Evolutionary conservation across 495 filamentous ascomycete genomes (phyloP).

Genomic region (Penicillium simplicissimum): DNA sequence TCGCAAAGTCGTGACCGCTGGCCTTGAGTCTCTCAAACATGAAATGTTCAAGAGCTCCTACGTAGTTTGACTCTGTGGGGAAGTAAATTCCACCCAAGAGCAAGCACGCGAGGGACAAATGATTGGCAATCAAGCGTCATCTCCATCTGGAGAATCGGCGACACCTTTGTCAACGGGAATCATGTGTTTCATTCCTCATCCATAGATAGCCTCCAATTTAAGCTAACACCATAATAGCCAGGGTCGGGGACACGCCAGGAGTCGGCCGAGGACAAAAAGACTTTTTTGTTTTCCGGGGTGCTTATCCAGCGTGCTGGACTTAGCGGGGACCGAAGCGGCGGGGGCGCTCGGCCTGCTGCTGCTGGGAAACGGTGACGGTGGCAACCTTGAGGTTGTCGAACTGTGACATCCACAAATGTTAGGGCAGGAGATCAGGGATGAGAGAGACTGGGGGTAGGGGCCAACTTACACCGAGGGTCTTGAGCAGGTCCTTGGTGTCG

Average conservation of each 20-base stretch:
- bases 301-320: constrained; percentile 27
- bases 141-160: constrained; percentile 72
- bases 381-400: constrained; percentile 98
- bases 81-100: constrained; percentile 11
- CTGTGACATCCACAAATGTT: constrained; percentile 46
- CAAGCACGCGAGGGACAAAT: constrained; percentile 41
- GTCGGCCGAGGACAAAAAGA: constrained; percentile 39
- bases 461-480: constrained; percentile 90
- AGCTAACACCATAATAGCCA: constrained; percentile 37
- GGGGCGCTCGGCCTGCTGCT: constrained; percentile 77
- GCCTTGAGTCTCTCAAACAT: constrained; percentile 15
- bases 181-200: constrained; percentile 60
- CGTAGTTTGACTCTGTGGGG: constrained; percentile 18
- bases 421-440: not conserved
- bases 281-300: constrained; percentile 26
- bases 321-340: constrained; percentile 60
- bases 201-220: constrained; percentile 36
- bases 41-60: constrained; percentile 22
- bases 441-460: not conserved
- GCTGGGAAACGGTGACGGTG: constrained; percentile 84
- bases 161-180: constrained; percentile 74
- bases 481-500: constrained; percentile 98
- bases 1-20: constrained; percentile 12
- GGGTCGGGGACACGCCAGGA: constrained; percentile 32
- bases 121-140: constrained; percentile 93